Base-by-base conservation (phyloP, 2,329 filamentous ascomycete genomes). In the Alternaria longipes region DNA sequence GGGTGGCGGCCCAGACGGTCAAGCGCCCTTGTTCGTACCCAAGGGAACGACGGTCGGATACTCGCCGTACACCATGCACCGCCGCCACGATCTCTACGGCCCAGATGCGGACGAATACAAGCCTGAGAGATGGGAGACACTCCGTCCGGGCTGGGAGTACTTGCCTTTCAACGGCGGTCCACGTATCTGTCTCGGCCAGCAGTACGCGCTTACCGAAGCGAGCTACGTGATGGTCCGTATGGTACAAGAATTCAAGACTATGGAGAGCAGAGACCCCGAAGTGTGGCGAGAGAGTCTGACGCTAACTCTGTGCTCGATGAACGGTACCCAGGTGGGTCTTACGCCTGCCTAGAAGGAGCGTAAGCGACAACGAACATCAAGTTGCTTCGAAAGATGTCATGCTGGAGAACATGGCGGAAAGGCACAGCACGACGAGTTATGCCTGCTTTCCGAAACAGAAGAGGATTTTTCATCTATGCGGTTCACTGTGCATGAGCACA, bases 41-140 rank as follows among this genome's bases (percentile, higher is more conserved):
- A 83, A 83, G 58, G 84, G 85, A 16, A 79, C 79, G 4, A 64
- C 73, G 4, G 79, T 85, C 41, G 74, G 74, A 64, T 54, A 76
- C 81, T 69, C 66, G 16, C 64, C 66, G 7, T 84, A 82, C 67
- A 65, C 78, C 22, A 85, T 86, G 80, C 85, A 87, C 65, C 79
- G 82, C 18, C 80, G 83, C 14, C 77, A 77, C 38, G 81, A 83
- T 51, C 71, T 83, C 40, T 86, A 80, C 69, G 84, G 84, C 1
- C 70, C 78, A 12, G 84, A 86, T 50, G 83, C 83, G 6, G 73
- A 80, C 20, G 79, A 80, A 41, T 87, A 82, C 75, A 77, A 72
- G 58, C 84, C 83, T 0, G 83, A 82, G 71, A 76, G 83, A 59
- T 85, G 82, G 84, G 78, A 79, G 50, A 70, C 45, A 3, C 63